Percentiles rank a stretch among this genome's conserved stretches.
phyloP scores from a whole-genome alignment of 345 rosid genomes.

The Salix arbutifolia region DNA sequence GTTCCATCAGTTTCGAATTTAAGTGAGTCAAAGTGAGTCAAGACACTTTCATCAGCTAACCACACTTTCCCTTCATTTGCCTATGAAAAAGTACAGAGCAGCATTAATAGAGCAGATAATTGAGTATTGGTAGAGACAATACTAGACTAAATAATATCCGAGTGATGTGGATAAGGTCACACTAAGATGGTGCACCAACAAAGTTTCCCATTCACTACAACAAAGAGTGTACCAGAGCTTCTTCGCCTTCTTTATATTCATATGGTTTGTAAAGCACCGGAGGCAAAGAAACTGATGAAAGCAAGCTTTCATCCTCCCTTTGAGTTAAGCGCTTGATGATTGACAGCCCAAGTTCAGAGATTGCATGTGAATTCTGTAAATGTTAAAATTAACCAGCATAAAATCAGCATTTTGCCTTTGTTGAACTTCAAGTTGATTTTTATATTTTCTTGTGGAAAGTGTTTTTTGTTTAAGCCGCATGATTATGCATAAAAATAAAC shows the following conservation, averaged over 20 bases:
- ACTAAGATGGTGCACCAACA: background rate
- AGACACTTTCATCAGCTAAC: conserved; percentile 74
- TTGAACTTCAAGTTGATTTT: background rate
- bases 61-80: conserved; percentile 59
- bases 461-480: conserved; percentile 6
- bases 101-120: conserved; percentile 3
- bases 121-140: background rate
- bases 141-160: background rate
- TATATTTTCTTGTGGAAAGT: background rate
- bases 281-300: conserved; percentile 54
- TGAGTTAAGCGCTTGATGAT: conserved; percentile 50
- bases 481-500: background rate
- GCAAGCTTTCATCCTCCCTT: conserved; percentile 43
- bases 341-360: conserved; percentile 84
- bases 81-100: conserved; percentile 36
- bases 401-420: conserved; percentile 2
- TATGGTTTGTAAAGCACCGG: conserved; percentile 51
- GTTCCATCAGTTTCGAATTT: conserved; percentile 49
- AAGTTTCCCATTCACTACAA: background rate
- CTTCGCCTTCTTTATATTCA: conserved; percentile 57
- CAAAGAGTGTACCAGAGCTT: conserved; percentile 41
- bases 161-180: background rate
- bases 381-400: conserved; percentile 17
- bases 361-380: conserved; percentile 82
- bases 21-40: conserved; percentile 66